Percentiles rank a stretch among this genome's conserved stretches.
These are phyloP conservation scores for Rosa multiflora DNA, from an alignment of 306 rosid species.

Conservation along the genomic window DNA sequence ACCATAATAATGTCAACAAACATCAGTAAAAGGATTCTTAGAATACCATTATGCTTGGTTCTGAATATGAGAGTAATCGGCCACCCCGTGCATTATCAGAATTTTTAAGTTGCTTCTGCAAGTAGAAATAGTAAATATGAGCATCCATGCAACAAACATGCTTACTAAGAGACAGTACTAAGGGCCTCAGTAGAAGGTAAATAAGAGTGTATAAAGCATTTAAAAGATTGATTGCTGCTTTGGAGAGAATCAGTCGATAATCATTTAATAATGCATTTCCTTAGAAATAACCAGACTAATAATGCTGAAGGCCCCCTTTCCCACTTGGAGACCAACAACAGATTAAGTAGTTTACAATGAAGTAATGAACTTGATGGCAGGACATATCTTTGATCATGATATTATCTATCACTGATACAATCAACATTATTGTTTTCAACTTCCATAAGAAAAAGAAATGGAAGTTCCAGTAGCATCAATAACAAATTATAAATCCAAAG, in stretches of 20 bases:
- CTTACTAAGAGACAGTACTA: slow-evolving; percentile 7
- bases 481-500: slow-evolving; percentile 7
- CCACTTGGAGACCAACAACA: background rate
- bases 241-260: background rate
- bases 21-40: slow-evolving; percentile 9
- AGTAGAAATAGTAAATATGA: slow-evolving; percentile 23
- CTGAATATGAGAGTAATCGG: slow-evolving; percentile 46
- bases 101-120: slow-evolving; percentile 60
- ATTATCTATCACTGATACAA: background rate
- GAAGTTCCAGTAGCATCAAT: slow-evolving; percentile 3
- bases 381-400: background rate
- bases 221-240: background rate
- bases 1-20: slow-evolving; percentile 7
- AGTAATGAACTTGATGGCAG: background rate
- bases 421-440: background rate
- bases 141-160: slow-evolving; percentile 8
- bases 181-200: slow-evolving; percentile 8
- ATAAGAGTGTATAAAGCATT: background rate
- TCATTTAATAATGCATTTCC: background rate
- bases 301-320: background rate
- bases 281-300: background rate
- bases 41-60: slow-evolving; percentile 53
- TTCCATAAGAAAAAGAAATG: background rate
- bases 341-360: background rate
- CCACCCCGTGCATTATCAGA: slow-evolving; percentile 46